Base-by-base conservation (phyloP, 192 early-diverging fungal genomes). In the Phycomyces blakesleeanus region DNA sequence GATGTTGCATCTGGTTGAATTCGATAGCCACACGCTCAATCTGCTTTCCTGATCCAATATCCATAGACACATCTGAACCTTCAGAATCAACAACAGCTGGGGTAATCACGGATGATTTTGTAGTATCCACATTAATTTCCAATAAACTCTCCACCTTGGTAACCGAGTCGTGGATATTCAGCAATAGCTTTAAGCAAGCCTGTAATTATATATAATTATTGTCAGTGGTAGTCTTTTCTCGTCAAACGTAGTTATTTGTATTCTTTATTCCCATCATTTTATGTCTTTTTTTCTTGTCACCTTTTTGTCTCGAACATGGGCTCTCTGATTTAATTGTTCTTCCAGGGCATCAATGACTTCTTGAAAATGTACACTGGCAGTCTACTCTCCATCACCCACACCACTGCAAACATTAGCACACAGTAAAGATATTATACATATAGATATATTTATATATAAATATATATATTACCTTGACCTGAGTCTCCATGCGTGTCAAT, bases 1-100 rank as follows among this genome's bases (percentile, higher is more conserved):
- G 79, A 64, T 89, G 89, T 60, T 83, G 87, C 77, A 93, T 85
- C 56, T 93, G 90, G 57, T 93, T 92, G 64, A 82, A 93, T 73
- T 93, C 91, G 26, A 90, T 85, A 14, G 91, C 91, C 7, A 93
- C 89, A 20, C 91, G 83, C 59, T 93, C 91, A 21, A 93, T 78
- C 21, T 87, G 83, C 52, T 93, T 92, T 22, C 83, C 84, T 5
- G 83, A 76, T 42, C 75, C 79, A 51, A 18, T 20, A 39, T 20
- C 18, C 24, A 29, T 4, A 15, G 42, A 47, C 12, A 52, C 27
- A n/a, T 8, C 49, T 62, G 2, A 52, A 42, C 44, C 42, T 47
- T 25, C 53, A 44, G 24, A 5, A 42, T 58, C 18, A 8, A 18
- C 9, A n/a, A 44, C 41, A 27, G 50, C 62, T 24, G 26, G 24